Evolutionary conservation across 768 basidiomycete species (phyloP).

Genomic region (Lentinula aciculospora): DNA sequence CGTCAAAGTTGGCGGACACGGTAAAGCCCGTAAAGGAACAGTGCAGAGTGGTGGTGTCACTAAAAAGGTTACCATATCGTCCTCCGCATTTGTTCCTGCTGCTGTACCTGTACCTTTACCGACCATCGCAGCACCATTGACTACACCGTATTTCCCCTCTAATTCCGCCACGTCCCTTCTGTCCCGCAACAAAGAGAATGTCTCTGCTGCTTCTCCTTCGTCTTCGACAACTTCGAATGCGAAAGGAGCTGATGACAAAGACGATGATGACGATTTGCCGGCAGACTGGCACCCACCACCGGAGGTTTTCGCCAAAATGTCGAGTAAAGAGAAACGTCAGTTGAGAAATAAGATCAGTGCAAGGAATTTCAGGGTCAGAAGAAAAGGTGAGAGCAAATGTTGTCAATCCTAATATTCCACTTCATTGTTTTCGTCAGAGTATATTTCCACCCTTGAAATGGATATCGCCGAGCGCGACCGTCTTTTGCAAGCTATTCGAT

Average conservation of each 20-base stretch:
- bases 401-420: not conserved
- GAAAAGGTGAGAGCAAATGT: slow-evolving; percentile 60
- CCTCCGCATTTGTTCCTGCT: slow-evolving; percentile 14
- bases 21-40: slow-evolving; percentile 58
- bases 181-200: slow-evolving; percentile 2
- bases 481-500: slow-evolving; percentile 81
- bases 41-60: slow-evolving; percentile 69
- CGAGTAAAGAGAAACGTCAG: slow-evolving; percentile 93
- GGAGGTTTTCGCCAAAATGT: slow-evolving; percentile 94
- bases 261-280: slow-evolving; percentile 50
- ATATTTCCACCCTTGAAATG: slow-evolving; percentile 89
- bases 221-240: not conserved
- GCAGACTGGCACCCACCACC: slow-evolving; percentile 85
- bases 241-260: slow-evolving; percentile 14
- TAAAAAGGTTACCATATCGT: slow-evolving; percentile 42
- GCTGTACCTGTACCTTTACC: not conserved
- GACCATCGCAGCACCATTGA: not conserved
- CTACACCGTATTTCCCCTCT: not conserved
- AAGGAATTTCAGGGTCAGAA: slow-evolving; percentile 87
- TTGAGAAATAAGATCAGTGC: slow-evolving; percentile 96
- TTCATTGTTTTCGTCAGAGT: slow-evolving; percentile 47
- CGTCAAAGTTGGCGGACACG: slow-evolving; percentile 54
- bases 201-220: slow-evolving; percentile 3
- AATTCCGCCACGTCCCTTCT: not conserved
- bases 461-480: slow-evolving; percentile 91